Conservation (phyloP, 257 asterid genomes). For the Paulownia fortunei region DNA sequence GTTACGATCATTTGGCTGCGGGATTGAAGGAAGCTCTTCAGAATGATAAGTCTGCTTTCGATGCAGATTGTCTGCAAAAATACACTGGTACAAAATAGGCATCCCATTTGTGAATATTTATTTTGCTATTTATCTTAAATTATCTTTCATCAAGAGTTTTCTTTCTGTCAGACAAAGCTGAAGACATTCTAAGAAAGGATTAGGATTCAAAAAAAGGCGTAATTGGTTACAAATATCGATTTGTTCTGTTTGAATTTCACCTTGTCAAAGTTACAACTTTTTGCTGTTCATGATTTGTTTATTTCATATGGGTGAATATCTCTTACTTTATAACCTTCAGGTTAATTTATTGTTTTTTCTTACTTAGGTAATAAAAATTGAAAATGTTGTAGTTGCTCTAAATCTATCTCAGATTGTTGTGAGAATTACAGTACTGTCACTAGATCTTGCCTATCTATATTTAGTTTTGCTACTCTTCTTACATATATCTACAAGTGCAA, state of each 20-base stretch:
- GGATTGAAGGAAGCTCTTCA: conserved; percentile 85
- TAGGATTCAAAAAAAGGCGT: not conserved
- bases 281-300: not conserved
- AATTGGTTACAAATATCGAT: not conserved
- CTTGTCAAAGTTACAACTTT: not conserved
- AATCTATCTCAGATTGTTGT: not conserved
- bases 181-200: conserved; percentile 13
- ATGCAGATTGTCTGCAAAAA: conserved; percentile 89
- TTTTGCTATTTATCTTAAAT: not conserved
- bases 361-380: not conserved
- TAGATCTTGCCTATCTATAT: not conserved
- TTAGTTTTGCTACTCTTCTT: conserved; percentile 8
- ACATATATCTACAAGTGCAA: not conserved
- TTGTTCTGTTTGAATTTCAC: not conserved
- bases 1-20: conserved; percentile 85
- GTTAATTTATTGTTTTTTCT: not conserved
- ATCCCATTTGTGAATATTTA: not conserved
- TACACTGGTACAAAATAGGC: conserved; percentile 65
- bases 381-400: not conserved
- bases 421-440: not conserved
- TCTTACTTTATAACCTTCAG: not conserved
- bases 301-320: not conserved
- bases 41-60: conserved; percentile 82
- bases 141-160: not conserved
- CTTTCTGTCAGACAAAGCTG: not conserved